Percentiles rank a stretch among this genome's conserved stretches.
phyloP scores from a whole-genome alignment of 108 stramenopile species.

The Licmophora abbreviata region DNA sequence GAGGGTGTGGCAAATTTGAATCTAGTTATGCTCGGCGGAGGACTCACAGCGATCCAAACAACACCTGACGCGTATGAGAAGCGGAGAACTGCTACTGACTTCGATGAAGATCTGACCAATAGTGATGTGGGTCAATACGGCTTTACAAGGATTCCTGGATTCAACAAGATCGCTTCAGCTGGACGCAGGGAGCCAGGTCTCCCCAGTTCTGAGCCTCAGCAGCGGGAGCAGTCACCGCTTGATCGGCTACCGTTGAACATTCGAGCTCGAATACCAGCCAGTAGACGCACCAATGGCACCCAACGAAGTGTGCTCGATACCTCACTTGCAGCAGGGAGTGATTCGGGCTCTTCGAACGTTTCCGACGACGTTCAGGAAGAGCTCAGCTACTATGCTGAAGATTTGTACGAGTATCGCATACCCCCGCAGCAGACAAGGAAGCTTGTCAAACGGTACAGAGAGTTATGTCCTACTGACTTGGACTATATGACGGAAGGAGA shows the following conservation, averaged over 20 bases:
- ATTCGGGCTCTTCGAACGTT: conserved; percentile 6
- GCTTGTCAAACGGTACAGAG: conserved; percentile 64
- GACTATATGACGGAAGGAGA: conserved; percentile 31
- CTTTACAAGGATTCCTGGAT: conserved; percentile 27
- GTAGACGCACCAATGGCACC: too few species aligned
- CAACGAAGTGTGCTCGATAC: too few species aligned
- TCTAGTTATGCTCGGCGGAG: conserved; percentile 32
- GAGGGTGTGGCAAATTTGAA: conserved; percentile 12
- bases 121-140: conserved; percentile 43
- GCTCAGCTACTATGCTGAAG: conserved; percentile 1
- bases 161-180: conserved; percentile 28
- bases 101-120: conserved; percentile 38
- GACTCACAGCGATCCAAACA: conserved; percentile 49
- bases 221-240: too few species aligned
- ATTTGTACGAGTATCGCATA: conserved; percentile 50
- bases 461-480: conserved; percentile 35
- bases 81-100: conserved; percentile 34
- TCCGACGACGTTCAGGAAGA: conserved; percentile 12
- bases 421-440: conserved; percentile 47
- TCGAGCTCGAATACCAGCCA: too few species aligned
- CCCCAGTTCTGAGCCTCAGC: neutral
- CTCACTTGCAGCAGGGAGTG: neutral
- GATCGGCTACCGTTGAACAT: too few species aligned
- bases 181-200: conserved; percentile 17
- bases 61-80: conserved; percentile 26